A percentile compares a stretch with the other conserved stretches of the same genome.
These are phyloP conservation scores for Euphrasia confusa DNA, from an alignment of 257 asterid species.

Conservation along the genomic window DNA sequence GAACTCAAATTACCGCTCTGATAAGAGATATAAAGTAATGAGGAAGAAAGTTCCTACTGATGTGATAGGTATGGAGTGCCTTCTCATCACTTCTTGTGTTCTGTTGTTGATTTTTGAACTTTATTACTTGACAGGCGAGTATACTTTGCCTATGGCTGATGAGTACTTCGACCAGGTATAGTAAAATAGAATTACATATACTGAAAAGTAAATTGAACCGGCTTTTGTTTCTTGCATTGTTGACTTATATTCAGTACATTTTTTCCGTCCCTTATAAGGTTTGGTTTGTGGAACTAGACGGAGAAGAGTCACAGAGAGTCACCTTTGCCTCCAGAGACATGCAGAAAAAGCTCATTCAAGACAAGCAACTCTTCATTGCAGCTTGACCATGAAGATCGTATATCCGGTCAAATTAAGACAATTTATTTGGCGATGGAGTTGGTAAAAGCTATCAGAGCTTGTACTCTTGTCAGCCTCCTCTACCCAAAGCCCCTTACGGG, in stretches of 20 bases:
- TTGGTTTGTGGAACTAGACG: constrained; percentile 43
- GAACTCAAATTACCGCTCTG: constrained; percentile 43
- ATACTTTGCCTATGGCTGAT: constrained; percentile 37
- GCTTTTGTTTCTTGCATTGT: not conserved
- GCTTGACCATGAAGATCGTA: constrained; percentile 21
- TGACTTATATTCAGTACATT: not conserved
- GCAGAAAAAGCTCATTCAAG: constrained; percentile 14
- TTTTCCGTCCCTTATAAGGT: constrained; percentile 13
- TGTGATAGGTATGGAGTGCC: constrained; percentile 42
- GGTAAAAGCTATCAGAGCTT: constrained; percentile 16
- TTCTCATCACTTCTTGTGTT: constrained; percentile 16
- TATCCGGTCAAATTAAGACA: constrained; percentile 28
- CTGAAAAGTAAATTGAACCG: not conserved
- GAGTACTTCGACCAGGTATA: constrained; percentile 57
- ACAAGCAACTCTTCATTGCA: constrained; percentile 24
- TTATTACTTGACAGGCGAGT: constrained; percentile 36
- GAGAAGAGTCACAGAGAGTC: constrained; percentile 40
- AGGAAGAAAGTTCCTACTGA: constrained; percentile 49
- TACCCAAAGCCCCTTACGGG: constrained; percentile 10
- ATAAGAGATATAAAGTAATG: constrained; percentile 41
- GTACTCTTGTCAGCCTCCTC: constrained; percentile 5
- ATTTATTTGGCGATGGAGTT: constrained; percentile 6
- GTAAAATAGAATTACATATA: not conserved
- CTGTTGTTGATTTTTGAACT: constrained; percentile 21
- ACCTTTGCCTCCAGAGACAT: constrained; percentile 16